Evolutionary conservation across 345 rosid genomes (phyloP).

Genomic region (Kernera saxatilis): DNA sequence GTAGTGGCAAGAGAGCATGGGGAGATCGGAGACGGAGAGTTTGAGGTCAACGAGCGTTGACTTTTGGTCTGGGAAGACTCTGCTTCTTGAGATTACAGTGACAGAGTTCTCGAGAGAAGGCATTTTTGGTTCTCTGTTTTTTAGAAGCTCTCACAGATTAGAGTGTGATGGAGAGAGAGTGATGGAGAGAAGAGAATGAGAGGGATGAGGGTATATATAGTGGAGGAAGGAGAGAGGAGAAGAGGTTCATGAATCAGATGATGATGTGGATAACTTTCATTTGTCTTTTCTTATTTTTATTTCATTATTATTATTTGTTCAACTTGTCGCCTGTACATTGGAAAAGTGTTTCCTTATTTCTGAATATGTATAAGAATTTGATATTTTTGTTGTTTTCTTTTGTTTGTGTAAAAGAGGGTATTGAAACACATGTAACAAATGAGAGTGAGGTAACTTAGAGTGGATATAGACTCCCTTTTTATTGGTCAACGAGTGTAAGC

Average conservation of each 20-base stretch:
- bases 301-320: background rate
- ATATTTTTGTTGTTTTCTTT: background rate
- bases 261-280: constrained; percentile 10
- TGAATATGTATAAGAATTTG: background rate
- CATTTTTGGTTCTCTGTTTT: constrained; percentile 30
- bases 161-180: constrained; percentile 2
- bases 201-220: constrained; percentile 33
- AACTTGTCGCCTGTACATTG: constrained; percentile 8
- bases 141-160: background rate
- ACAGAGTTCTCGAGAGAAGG: constrained; percentile 33
- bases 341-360: constrained; percentile 11
- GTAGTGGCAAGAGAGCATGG: constrained; percentile 93
- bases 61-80: constrained; percentile 45
- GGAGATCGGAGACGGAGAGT: constrained; percentile 92
- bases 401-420: background rate
- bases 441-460: background rate
- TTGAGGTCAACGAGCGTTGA: constrained; percentile 60
- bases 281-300: background rate
- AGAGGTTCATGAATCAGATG: constrained; percentile 52
- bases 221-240: background rate
- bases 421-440: background rate
- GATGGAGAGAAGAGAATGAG: constrained; percentile 16
- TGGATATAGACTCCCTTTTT: background rate
- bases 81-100: constrained; percentile 45
- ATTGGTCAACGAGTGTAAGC: background rate